Base-by-base conservation (phyloP, 202 grass and related monocot species). In the Panicum hallii region DNA sequence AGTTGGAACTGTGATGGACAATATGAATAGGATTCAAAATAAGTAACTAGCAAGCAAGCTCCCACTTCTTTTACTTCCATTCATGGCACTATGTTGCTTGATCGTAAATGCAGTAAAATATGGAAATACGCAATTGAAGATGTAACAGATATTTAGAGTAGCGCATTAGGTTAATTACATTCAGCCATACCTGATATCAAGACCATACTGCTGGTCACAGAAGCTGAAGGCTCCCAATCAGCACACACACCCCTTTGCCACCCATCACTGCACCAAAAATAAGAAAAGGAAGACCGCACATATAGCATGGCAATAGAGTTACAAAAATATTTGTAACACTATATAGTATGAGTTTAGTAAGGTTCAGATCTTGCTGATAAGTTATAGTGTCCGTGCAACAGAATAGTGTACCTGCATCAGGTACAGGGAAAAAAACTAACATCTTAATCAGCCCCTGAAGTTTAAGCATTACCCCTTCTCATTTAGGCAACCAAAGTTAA, bases 301-400 rank as follows among this genome's bases (percentile, higher is more conserved):
- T 7, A 19, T 55, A 55, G 53, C 19, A 20, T 55, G 53, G 5
- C 6, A 55, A 55, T 55, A n/a, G 53, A 55, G 6, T 55, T 55
- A 19, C 5, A 46, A 22, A 70, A 70, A 70, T 40, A 12, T 7
- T 26, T 12, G 9, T 10, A 50, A 11, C 7, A 20, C 22, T 22
- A 22, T 45, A 58, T 7, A 61, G 43, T 48, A 67, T 50, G 28
- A 67, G 65, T 79, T 74, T 17, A 56, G n/a, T 73, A 69, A 76
- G 3, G 38, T 22, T 75, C 38, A 70, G 36, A 30, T 54, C 47
- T 49, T 49, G 3, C 11, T 16, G 34, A 42, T 30, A 80, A 61
- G 45, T 63, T 45, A 4, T 46, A 38, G 72, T 52, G 58, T 30
- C 46, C 54, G 57, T 73, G 36, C 16, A 62, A 46, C 62, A 83